Evolutionary conservation across 2,329 filamentous ascomycete genomes (phyloP).

Genomic region (Ophiostoma fasciatum): DNA sequence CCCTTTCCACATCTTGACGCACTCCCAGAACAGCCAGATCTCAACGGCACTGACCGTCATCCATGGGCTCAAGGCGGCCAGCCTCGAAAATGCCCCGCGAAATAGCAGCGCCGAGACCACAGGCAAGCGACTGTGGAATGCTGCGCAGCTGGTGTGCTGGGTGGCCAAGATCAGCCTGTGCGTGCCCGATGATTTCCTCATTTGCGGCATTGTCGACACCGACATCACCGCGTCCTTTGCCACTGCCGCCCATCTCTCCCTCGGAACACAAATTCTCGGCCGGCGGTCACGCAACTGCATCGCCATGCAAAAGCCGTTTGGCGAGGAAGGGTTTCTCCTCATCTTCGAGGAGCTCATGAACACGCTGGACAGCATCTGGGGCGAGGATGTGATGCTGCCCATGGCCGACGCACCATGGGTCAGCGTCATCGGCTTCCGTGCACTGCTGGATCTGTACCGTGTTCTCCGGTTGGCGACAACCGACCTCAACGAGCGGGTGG

Average conservation of each 20-base stretch:
- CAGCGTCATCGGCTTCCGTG: conserved; percentile 5
- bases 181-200: conserved; percentile 5
- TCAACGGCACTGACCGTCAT: neutral
- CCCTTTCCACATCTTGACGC: conserved; percentile 5
- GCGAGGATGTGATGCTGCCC: neutral
- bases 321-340: conserved; percentile 5
- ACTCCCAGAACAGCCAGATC: conserved; percentile 5
- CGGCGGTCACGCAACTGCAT: conserved; percentile 1
- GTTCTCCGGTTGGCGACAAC: conserved; percentile 4
- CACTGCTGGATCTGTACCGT: conserved; percentile 3
- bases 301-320: conserved; percentile 1
- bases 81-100: neutral
- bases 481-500: neutral
- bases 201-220: conserved; percentile 6
- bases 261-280: conserved; percentile 3
- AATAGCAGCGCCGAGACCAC: neutral
- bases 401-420: conserved; percentile 1
- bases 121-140: neutral
- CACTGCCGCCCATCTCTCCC: conserved; percentile 5
- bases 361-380: conserved; percentile 2
- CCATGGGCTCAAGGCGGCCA: neutral
- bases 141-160: conserved; percentile 1
- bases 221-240: conserved; percentile 4
- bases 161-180: conserved; percentile 5
- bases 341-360: conserved; percentile 4